phyloP scores from a whole-genome alignment of 192 early-diverging fungal genomes.

The Lunasporangiospora selenospora region DNA sequence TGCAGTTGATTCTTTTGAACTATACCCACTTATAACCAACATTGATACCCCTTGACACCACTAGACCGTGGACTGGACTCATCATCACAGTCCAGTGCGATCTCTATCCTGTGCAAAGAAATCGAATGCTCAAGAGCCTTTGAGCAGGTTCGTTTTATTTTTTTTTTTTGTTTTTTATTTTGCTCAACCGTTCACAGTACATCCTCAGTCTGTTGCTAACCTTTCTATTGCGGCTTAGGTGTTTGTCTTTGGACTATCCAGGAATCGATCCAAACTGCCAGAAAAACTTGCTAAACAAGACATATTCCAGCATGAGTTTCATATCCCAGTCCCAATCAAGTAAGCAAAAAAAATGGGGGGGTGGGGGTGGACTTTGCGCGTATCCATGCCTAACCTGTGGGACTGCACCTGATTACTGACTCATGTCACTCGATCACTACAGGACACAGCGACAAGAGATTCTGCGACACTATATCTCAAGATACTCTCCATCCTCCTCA shows the following conservation, averaged over 20 bases:
- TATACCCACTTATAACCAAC: too few relatives aligned
- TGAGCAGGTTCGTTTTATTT: background rate
- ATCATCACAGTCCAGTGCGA: conserved; percentile 10
- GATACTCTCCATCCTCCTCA: conserved; percentile 10
- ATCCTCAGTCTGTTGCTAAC: too few relatives aligned
- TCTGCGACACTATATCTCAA: background rate
- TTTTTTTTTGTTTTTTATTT: conserved; percentile 11
- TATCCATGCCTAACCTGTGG: too few relatives aligned
- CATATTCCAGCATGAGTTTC: conserved; percentile 49
- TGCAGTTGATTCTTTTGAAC: background rate
- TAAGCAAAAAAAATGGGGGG: too few relatives aligned
- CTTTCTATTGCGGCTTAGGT: too few relatives aligned
- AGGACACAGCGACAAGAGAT: background rate
- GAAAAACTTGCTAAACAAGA: conserved; percentile 33
- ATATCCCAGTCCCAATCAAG: conserved; percentile 50
- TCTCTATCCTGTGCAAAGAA: conserved; percentile 26
- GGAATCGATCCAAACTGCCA: conserved; percentile 46
- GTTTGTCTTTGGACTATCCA: conserved; percentile 50
- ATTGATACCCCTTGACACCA: too few relatives aligned
- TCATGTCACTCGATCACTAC: conserved; percentile 10
- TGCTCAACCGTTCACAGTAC: too few relatives aligned
- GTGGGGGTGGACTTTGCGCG: too few relatives aligned
- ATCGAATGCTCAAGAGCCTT: conserved; percentile 4
- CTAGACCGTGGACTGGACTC: conserved; percentile 29
- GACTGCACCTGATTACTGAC: conserved; percentile 8